Evolutionary conservation across 202 grass and related monocot species (phyloP), one percentile per base, ranked within the genome.

Genomic region (Digitaria exilis): DNA sequence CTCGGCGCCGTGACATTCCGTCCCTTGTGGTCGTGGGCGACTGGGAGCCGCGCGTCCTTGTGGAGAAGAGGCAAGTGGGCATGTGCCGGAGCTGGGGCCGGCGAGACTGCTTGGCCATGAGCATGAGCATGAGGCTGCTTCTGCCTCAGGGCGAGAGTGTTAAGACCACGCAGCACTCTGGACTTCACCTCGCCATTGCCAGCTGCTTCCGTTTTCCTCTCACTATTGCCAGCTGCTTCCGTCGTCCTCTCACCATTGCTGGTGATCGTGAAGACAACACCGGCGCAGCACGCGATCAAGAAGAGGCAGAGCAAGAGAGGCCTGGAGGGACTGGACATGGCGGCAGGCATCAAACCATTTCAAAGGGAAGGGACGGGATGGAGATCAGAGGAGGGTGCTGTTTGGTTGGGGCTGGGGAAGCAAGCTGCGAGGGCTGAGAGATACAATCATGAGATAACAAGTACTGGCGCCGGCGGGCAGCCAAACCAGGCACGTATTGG

Each of bases 301-400:
- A 87, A 39, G 72, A 89, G 41, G 75, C 75, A 45, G 74, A 91
- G 86, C 52, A 82, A 73, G 76, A 80, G 83, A 30, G 77, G 86
- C 34, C 55, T 83, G 56, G 68, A 25, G 58, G 76, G 68, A 83
- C 62, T 34, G 31, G 83, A 17, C 96, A 98, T 98, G 74, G 70
- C 34, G 78, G 78, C 70, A 71, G 55, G 56, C 44, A 58, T 81
- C 81, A 71, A 39, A 58, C 25, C 60, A 86, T 84, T 75, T 79
- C 65, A 86, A 79, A 60, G 6, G 29, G 26, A 9, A 45, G 42
- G 42, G 24, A 63, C 18, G 35, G 35, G 22, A 29, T 29, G 78
- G 22, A 54, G 45, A 45, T 39, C 37, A 39, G 37, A 69, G 45
- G 77, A 14, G 22, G 69, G 52, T 73, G 49, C 10, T 43, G 26